phyloP scores from a whole-genome alignment of 2,329 filamentous ascomycete species.

The Podosphaera xanthii region DNA sequence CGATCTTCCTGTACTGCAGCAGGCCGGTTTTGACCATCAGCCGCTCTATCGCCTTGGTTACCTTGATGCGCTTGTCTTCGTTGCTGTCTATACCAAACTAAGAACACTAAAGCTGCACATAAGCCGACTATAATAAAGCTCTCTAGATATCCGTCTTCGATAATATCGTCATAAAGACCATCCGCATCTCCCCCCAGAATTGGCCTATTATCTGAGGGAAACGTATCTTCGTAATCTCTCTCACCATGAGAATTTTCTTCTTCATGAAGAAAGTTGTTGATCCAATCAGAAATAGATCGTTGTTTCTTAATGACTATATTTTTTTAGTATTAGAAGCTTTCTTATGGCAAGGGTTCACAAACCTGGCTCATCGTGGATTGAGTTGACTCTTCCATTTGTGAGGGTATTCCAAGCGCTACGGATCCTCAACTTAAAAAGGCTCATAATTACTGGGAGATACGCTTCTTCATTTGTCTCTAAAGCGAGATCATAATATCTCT shows the following conservation, averaged over 20 bases:
- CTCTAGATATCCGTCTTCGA: conserved; percentile 64
- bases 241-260: conserved; percentile 34
- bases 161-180: conserved; percentile 34
- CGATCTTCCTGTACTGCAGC: conserved; percentile 19
- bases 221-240: conserved; percentile 22
- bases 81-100: conserved; percentile 64
- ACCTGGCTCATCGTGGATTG: conserved; percentile 76
- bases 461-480: conserved; percentile 81
- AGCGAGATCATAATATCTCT: conserved; percentile 85
- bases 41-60: conserved; percentile 17
- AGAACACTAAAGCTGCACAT: conserved; percentile 46
- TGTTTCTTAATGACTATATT: conserved; percentile 40
- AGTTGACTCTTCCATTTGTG: conserved; percentile 75
- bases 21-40: conserved; percentile 15
- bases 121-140: conserved; percentile 64
- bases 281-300: conserved; percentile 67
- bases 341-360: conserved; percentile 18
- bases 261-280: conserved; percentile 61
- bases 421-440: conserved; percentile 60
- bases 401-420: conserved; percentile 89
- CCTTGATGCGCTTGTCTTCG: conserved; percentile 33
- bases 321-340: conserved; percentile 12
- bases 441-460: conserved; percentile 77
- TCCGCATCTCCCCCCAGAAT: conserved; percentile 32
- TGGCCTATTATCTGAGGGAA: conserved; percentile 25